A percentile compares a stretch with the other conserved stretches of the same genome.
Evolutionary conservation across 305 asterid genomes (phyloP).

Genomic region (Andrographis paniculata): DNA sequence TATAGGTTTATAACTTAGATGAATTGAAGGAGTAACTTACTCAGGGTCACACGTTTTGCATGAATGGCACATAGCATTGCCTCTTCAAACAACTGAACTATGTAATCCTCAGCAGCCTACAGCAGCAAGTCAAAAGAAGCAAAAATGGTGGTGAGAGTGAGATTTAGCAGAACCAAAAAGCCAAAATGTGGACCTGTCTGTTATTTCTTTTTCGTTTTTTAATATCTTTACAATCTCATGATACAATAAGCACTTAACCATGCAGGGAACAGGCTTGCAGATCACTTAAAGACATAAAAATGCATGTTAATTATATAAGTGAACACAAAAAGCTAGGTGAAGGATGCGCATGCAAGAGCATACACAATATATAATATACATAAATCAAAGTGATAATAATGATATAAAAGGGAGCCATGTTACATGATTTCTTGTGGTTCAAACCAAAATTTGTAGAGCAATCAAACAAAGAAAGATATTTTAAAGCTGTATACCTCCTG

Average conservation of each 20-base stretch:
- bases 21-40: constrained; percentile 40
- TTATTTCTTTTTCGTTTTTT: not conserved
- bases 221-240: not conserved
- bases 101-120: constrained; percentile 87
- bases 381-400: constrained; percentile 9
- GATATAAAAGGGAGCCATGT: constrained; percentile 4
- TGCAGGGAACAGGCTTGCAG: not conserved
- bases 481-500: constrained; percentile 66
- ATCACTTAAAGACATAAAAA: not conserved
- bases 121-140: constrained; percentile 16
- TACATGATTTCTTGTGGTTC: not conserved
- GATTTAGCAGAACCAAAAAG: constrained; percentile 6
- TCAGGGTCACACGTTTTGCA: constrained; percentile 92
- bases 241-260: not conserved
- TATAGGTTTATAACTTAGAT: not conserved
- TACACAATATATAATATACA: no score
- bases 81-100: constrained; percentile 73
- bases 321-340: not conserved
- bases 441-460: constrained; percentile 14
- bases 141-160: constrained; percentile 8
- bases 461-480: constrained; percentile 5
- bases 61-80: constrained; percentile 84
- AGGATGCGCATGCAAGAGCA: not conserved
- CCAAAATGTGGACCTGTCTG: constrained; percentile 5
- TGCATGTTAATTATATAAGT: constrained; percentile 7